Evolutionary conservation across 805 yeast species (phyloP).

Genomic region (Lipomyces anomalus): DNA sequence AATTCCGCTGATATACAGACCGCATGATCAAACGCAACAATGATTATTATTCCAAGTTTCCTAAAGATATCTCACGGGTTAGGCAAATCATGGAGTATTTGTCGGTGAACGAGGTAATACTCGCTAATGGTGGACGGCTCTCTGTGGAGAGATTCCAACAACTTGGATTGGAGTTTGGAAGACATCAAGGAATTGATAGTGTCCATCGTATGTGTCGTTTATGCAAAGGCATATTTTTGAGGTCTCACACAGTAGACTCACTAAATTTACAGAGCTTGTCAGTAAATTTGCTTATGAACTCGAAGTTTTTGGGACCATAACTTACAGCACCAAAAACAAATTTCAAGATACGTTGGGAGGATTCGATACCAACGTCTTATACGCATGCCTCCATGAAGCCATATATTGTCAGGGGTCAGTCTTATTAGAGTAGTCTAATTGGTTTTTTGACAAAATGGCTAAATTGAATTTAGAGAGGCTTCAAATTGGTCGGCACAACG

Average conservation of each 20-base stretch:
- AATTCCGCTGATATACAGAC: background rate
- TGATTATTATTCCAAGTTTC: slow-evolving; percentile 46
- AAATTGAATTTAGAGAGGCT: slow-evolving; percentile 19
- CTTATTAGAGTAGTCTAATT: slow-evolving; percentile 15
- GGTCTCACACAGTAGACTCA: background rate
- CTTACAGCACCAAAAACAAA: slow-evolving; percentile 35
- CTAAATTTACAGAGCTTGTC: slow-evolving; percentile 31
- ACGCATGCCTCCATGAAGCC: slow-evolving; percentile 54
- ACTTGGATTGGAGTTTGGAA: slow-evolving; percentile 49
- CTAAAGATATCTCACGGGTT: slow-evolving; percentile 42
- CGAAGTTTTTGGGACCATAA: slow-evolving; percentile 34
- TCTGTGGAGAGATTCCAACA: slow-evolving; percentile 50
- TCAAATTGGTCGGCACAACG: slow-evolving; percentile 48
- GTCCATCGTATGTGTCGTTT: slow-evolving; percentile 35
- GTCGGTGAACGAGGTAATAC: slow-evolving; percentile 30
- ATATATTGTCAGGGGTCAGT: slow-evolving; percentile 43
- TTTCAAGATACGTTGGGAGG: slow-evolving; percentile 36
- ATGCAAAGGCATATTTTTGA: too few relatives aligned
- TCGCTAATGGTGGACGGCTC: slow-evolving; percentile 50
- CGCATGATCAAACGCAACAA: slow-evolving; percentile 45
- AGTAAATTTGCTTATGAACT: slow-evolving; percentile 40
- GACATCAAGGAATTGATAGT: slow-evolving; percentile 44
- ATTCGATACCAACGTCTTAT: slow-evolving; percentile 51
- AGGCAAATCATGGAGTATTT: slow-evolving; percentile 11
- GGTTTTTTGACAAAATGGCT: slow-evolving; percentile 16